Percentiles rank a stretch among this genome's conserved stretches.
phyloP scores from a whole-genome alignment of 805 yeast genomes.

The Lachancea quebecensis region DNA sequence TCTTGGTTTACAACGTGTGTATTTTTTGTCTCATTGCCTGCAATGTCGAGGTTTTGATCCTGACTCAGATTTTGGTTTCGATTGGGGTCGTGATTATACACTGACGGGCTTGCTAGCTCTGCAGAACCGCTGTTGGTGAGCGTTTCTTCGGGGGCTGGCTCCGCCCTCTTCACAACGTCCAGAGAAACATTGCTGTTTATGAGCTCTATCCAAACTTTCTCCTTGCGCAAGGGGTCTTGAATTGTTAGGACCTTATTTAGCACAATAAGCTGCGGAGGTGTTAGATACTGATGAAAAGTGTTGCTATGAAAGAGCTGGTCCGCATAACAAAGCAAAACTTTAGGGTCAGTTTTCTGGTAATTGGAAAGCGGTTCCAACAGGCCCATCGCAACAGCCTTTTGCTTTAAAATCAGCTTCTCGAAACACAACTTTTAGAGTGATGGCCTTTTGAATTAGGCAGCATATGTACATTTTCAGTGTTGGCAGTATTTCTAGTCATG shows the following conservation, averaged over 20 bases:
- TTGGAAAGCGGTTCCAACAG: slow-evolving; percentile 16
- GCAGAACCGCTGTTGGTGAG: too few species aligned
- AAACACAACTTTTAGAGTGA: not conserved
- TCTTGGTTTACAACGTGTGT: too few species aligned
- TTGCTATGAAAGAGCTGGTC: slow-evolving; percentile 33
- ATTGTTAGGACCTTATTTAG: slow-evolving; percentile 40
- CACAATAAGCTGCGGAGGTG: slow-evolving; percentile 49
- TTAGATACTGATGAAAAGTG: slow-evolving; percentile 42
- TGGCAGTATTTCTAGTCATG: not conserved
- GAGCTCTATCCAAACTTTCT: slow-evolving; percentile 41
- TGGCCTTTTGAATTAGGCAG: not conserved
- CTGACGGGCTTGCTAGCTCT: too few species aligned
- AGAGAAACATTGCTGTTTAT: slow-evolving; percentile 31
- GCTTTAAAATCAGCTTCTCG: not conserved
- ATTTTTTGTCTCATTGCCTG: too few species aligned
- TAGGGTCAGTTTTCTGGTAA: slow-evolving; percentile 28
- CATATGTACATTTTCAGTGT: not conserved
- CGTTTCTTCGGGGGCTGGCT: not conserved
- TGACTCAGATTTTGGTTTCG: not conserved
- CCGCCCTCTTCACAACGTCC: slow-evolving; percentile 17
- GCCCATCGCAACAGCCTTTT: slow-evolving; percentile 1
- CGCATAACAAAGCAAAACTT: slow-evolving; percentile 30
- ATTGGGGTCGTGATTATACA: not conserved
- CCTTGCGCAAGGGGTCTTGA: slow-evolving; percentile 18
- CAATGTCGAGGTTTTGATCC: too few species aligned